Evolutionary conservation across 768 basidiomycete species (phyloP).

Genomic region (Mycena latifolia): DNA sequence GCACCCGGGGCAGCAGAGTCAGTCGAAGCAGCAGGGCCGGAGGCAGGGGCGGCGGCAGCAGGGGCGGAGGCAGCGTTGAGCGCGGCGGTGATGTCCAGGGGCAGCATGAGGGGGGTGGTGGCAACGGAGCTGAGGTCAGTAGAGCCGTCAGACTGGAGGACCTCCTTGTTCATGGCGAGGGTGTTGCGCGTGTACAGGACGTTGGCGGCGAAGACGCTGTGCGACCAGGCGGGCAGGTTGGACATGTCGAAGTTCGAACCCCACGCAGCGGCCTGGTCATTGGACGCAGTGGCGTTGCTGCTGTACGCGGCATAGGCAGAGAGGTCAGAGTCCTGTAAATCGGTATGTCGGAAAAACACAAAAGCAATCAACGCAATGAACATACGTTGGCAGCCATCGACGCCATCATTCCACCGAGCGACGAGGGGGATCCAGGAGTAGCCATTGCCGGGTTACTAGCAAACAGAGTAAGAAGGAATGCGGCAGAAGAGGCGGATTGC

Average conservation of each 20-base stretch:
- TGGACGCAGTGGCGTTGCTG: constrained; percentile 60
- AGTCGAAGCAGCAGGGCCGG: constrained; percentile 46
- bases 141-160: constrained; percentile 61
- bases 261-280: constrained; percentile 65
- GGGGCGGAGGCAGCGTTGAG: constrained; percentile 51
- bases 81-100: constrained; percentile 65
- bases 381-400: constrained; percentile 58
- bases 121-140: constrained; percentile 60
- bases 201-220: constrained; percentile 60
- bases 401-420: constrained; percentile 67
- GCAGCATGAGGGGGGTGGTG: constrained; percentile 67
- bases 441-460: constrained; percentile 69
- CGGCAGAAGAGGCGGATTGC: not conserved
- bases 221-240: constrained; percentile 66
- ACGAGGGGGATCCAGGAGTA: constrained; percentile 54
- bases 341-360: no score
- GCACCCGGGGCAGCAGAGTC: constrained; percentile 31
- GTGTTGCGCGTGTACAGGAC: constrained; percentile 54
- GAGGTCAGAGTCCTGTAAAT: constrained; percentile 63
- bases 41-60: constrained; percentile 48
- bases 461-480: constrained; percentile 26
- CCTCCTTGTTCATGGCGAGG: constrained; percentile 64
- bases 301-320: constrained; percentile 68
- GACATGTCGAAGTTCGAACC: constrained; percentile 72
- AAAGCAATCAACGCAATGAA: constrained; percentile 25